Evolutionary conservation across 2,329 filamentous ascomycete genomes (phyloP).

Genomic region (Fusarium nygamai): DNA sequence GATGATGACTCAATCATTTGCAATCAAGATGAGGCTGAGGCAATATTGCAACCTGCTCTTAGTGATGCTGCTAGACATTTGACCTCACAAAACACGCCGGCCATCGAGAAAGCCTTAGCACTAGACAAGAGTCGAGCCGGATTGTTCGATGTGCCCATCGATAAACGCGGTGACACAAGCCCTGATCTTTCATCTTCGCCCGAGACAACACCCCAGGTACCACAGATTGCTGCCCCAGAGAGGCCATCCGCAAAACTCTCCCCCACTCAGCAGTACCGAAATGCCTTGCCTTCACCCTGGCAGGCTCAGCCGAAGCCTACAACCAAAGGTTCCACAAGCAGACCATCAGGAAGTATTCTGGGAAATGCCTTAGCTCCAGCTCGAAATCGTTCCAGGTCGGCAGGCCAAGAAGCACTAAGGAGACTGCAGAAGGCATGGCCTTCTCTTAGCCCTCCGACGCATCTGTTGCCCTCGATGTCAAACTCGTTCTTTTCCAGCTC

Average conservation of each 20-base stretch:
- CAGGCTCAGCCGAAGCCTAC: conserved; percentile 36
- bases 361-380: conserved; percentile 58
- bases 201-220: conserved; percentile 18
- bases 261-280: background rate
- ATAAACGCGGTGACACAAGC: conserved; percentile 38
- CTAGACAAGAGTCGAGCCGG: conserved; percentile 54
- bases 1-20: conserved; percentile 42
- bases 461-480: conserved; percentile 55
- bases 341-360: conserved; percentile 48
- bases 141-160: conserved; percentile 41
- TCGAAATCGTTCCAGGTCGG: conserved; percentile 63
- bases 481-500: conserved; percentile 53
- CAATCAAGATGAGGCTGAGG: conserved; percentile 67
- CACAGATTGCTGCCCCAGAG: conserved; percentile 7
- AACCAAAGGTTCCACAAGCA: conserved; percentile 31
- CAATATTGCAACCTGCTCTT: conserved; percentile 68
- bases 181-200: conserved; percentile 36
- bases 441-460: conserved; percentile 54
- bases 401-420: conserved; percentile 66
- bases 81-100: conserved; percentile 64
- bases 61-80: conserved; percentile 66
- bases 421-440: conserved; percentile 66
- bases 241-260: conserved; percentile 5
- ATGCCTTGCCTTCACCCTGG: conserved; percentile 46
- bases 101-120: conserved; percentile 66